Conservation (phyloP, 1,139 yeast species). For the Debaryomyces psychrophilus region DNA sequence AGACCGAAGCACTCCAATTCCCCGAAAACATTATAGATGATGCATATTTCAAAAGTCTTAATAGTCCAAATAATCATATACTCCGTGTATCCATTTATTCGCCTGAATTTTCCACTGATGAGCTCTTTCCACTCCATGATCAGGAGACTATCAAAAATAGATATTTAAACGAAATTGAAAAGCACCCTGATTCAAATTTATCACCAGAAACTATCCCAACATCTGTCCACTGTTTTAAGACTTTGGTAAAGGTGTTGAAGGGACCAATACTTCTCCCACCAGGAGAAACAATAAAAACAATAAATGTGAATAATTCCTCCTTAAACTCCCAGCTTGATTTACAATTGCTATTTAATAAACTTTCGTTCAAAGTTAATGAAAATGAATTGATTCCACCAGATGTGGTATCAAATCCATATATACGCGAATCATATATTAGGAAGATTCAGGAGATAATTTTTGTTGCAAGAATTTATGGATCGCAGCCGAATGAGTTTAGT, state of each 20-base stretch:
- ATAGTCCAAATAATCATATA: conserved; percentile 30
- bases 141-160: conserved; percentile 30
- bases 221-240: conserved; percentile 56
- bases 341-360: conserved; percentile 47
- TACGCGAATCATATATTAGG: conserved; percentile 52
- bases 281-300: conserved; percentile 52
- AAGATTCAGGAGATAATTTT: conserved; percentile 52
- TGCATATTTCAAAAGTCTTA: conserved; percentile 35
- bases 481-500: conserved; percentile 34
- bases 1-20: conserved; percentile 12
- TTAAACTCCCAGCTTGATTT: conserved; percentile 61
- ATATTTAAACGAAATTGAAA: conserved; percentile 34
- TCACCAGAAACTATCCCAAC: conserved; percentile 47
- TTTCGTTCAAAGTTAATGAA: conserved; percentile 46
- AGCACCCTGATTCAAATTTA: conserved; percentile 28
- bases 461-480: conserved; percentile 35
- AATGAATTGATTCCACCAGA: conserved; percentile 64
- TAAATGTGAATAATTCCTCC: conserved; percentile 50
- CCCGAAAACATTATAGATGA: conserved; percentile 33
- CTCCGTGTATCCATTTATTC: conserved; percentile 37
- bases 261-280: conserved; percentile 58
- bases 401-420: conserved; percentile 28
- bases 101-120: conserved; percentile 34
- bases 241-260: conserved; percentile 59
- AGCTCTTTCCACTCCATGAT: conserved; percentile 31